A percentile compares a stretch with the other conserved stretches of the same genome.
These are phyloP conservation scores for Sanghuangporus weigelae DNA, from an alignment of 1,284 basidiomycete genomes.

Conservation along the genomic window DNA sequence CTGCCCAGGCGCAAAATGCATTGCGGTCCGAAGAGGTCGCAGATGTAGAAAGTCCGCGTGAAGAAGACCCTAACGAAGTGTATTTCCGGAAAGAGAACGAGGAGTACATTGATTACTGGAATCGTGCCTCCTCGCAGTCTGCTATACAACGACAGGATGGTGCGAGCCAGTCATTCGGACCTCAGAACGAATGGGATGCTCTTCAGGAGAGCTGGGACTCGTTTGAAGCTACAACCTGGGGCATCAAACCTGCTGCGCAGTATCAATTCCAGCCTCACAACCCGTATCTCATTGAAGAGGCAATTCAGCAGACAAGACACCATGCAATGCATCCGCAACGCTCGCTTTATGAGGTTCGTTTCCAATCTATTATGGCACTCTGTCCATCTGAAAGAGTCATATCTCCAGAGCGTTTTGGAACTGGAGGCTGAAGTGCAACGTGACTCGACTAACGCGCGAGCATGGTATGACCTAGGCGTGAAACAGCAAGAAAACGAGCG, in stretches of 20 bases:
- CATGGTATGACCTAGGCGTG: conserved; percentile 92
- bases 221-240: conserved; percentile 64
- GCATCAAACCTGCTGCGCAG: conserved; percentile 49
- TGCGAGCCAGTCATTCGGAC: conserved; percentile 12
- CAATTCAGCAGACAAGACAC: conserved; percentile 44
- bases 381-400: conserved; percentile 9
- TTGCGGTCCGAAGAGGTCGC: background rate
- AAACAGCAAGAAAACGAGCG: conserved; percentile 99
- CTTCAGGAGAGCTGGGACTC: conserved; percentile 83
- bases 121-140: conserved; percentile 25
- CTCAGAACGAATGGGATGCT: conserved; percentile 48
- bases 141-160: background rate
- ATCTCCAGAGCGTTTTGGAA: conserved; percentile 73
- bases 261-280: conserved; percentile 84
- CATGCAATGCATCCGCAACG: conserved; percentile 47
- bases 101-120: conserved; percentile 58
- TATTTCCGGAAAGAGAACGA: conserved; percentile 71
- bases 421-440: conserved; percentile 87
- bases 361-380: conserved; percentile 11
- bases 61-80: conserved; percentile 54
- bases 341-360: conserved; percentile 54
- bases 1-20: conserved; percentile 16
- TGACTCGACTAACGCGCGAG: conserved; percentile 63
- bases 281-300: conserved; percentile 66
- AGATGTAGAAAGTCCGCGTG: conserved; percentile 23